Evolutionary conservation across 2,329 filamentous ascomycete genomes (phyloP).

Genomic region (Raffaelea ambrosiae): DNA sequence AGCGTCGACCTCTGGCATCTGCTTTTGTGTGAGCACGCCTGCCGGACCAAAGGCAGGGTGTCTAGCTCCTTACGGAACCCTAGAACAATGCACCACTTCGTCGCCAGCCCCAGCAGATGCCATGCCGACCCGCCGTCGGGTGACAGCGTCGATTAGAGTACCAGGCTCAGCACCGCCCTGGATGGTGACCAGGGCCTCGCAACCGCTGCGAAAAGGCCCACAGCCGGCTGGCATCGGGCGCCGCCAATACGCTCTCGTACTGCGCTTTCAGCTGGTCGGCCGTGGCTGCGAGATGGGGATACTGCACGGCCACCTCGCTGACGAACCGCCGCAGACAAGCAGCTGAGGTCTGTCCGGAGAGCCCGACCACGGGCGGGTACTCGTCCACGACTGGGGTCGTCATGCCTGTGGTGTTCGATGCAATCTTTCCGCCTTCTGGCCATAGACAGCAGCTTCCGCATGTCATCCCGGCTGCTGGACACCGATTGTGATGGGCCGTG

Average conservation of each 20-base stretch:
- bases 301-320: slow-evolving; percentile 1
- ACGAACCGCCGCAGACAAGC: slow-evolving; percentile 1
- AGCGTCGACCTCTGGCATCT: not conserved
- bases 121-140: slow-evolving; percentile 19
- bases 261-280: not conserved
- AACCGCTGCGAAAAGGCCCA: not conserved
- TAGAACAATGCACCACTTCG: slow-evolving; percentile 19
- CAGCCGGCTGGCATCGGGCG: not conserved
- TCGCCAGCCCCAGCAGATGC: slow-evolving; percentile 22
- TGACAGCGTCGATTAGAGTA: slow-evolving; percentile 16
- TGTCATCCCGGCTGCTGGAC: not conserved
- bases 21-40: no score
- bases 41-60: not conserved
- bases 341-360: not conserved
- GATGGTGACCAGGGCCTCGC: slow-evolving; percentile 1
- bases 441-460: no score
- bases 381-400: not conserved
- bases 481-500: slow-evolving; percentile 3
- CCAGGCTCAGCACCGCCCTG: slow-evolving; percentile 9
- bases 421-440: no score
- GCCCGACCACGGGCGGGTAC: not conserved
- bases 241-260: slow-evolving; percentile 1
- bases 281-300: not conserved
- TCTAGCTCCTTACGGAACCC: slow-evolving; percentile 18
- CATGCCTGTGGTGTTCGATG: not conserved